These are phyloP conservation scores for Penicillium egyptiacum DNA, from an alignment of 495 filamentous ascomycete species.

Conservation along the genomic window DNA sequence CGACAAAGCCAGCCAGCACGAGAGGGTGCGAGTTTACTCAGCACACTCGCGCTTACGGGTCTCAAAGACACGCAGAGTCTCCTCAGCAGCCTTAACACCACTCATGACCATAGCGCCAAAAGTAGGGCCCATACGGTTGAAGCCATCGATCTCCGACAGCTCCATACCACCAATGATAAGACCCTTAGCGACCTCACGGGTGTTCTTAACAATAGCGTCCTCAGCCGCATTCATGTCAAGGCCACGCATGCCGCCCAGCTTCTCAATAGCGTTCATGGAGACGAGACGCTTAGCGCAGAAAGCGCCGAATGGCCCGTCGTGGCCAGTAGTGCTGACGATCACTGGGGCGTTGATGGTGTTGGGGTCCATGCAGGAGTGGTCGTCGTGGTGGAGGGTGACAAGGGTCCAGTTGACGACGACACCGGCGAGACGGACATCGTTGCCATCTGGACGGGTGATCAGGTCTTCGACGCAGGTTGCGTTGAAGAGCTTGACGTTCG, in stretches of 20 bases:
- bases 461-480: slow-evolving; percentile 88
- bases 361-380: slow-evolving; percentile 92
- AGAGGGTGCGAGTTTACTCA: slow-evolving; percentile 31
- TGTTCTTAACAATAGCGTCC: slow-evolving; percentile 87
- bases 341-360: slow-evolving; percentile 92
- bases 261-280: slow-evolving; percentile 74
- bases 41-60: slow-evolving; percentile 65
- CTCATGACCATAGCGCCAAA: slow-evolving; percentile 81
- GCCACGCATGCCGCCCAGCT: slow-evolving; percentile 87
- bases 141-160: slow-evolving; percentile 83
- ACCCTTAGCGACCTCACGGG: slow-evolving; percentile 80
- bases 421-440: slow-evolving; percentile 68
- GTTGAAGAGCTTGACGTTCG: slow-evolving; percentile 95
- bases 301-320: slow-evolving; percentile 88
- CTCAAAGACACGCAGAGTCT: slow-evolving; percentile 74
- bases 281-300: slow-evolving; percentile 85
- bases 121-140: slow-evolving; percentile 80
- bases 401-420: slow-evolving; percentile 95
- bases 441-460: slow-evolving; percentile 64
- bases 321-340: slow-evolving; percentile 82
- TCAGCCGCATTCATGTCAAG: slow-evolving; percentile 88
- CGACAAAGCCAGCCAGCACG: neutral
- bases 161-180: slow-evolving; percentile 95
- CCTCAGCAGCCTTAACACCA: slow-evolving; percentile 87
- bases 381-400: slow-evolving; percentile 85